Percentiles rank a stretch among this genome's conserved stretches.
Evolutionary conservation across 2,329 filamentous ascomycete genomes (phyloP).

Genomic region (Monilinia polystroma): DNA sequence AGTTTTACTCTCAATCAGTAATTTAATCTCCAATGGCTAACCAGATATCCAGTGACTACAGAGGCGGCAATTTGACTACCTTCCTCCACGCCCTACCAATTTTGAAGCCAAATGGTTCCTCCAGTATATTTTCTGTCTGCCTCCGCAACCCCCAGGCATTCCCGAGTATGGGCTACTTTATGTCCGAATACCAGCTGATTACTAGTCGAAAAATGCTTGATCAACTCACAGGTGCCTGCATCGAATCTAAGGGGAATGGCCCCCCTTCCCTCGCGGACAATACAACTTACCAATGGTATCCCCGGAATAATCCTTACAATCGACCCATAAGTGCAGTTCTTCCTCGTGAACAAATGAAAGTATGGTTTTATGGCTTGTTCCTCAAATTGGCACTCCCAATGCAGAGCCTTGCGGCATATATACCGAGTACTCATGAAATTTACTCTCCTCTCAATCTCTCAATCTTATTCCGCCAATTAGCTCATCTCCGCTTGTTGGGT

Average conservation of each 20-base stretch:
- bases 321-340: neutral
- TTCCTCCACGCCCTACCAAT: conserved; percentile 5
- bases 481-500: neutral
- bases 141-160: neutral
- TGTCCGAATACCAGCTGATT: neutral
- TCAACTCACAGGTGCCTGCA: neutral
- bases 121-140: neutral
- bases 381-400: neutral
- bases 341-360: neutral
- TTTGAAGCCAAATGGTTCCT: neutral
- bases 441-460: neutral
- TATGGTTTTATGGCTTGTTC: neutral
- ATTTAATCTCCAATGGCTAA: neutral
- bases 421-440: neutral
- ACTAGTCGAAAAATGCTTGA: neutral
- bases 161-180: neutral
- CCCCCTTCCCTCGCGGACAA: neutral
- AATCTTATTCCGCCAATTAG: neutral
- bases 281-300: neutral
- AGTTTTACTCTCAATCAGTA: neutral
- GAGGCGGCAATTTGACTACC: neutral
- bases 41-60: neutral
- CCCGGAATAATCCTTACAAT: neutral
- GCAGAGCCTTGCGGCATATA: neutral
- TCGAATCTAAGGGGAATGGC: neutral